Evolutionary conservation across 257 asterid species (phyloP).

Genomic region (Capsicum chinense): DNA sequence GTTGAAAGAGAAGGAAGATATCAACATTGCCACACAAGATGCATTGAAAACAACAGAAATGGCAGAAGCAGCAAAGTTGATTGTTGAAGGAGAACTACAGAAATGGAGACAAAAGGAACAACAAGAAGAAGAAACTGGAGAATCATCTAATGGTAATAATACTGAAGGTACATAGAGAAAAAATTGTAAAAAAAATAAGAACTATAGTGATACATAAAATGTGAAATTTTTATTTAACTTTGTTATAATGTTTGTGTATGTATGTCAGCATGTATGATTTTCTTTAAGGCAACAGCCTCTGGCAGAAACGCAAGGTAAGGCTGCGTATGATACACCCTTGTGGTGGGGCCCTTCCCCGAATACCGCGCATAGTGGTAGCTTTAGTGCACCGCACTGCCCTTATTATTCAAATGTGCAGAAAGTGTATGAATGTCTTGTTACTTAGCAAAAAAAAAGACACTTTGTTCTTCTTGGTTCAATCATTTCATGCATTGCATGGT

Average conservation of each 20-base stretch:
- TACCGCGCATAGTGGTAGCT: too few species aligned
- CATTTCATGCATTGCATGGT: not conserved
- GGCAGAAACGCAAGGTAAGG: too few species aligned
- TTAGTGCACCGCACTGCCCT: too few species aligned
- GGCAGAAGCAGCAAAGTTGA: slow-evolving; percentile 87
- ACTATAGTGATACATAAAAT: slow-evolving; percentile 30
- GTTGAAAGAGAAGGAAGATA: slow-evolving; percentile 66
- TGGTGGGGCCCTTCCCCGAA: too few species aligned
- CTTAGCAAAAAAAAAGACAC: not conserved
- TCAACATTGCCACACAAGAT: slow-evolving; percentile 63
- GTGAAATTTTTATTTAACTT: not conserved
- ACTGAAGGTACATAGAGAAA: slow-evolving; percentile 13
- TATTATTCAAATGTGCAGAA: slow-evolving; percentile 9
- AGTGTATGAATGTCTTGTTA: not conserved
- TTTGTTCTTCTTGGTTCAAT: not conserved
- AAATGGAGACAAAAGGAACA: slow-evolving; percentile 83
- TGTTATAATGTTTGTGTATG: not conserved
- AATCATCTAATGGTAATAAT: slow-evolving; percentile 47
- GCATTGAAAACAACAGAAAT: slow-evolving; percentile 74
- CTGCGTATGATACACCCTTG: too few species aligned
- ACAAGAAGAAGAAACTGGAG: slow-evolving; percentile 68
- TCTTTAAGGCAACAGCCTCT: too few species aligned
- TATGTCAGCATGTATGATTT: not conserved
- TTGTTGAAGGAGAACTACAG: slow-evolving; percentile 81
- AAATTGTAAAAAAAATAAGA: too few species aligned